Base-by-base conservation (phyloP, 169 alveolate genomes). In the Eimeria sp. region DNA sequence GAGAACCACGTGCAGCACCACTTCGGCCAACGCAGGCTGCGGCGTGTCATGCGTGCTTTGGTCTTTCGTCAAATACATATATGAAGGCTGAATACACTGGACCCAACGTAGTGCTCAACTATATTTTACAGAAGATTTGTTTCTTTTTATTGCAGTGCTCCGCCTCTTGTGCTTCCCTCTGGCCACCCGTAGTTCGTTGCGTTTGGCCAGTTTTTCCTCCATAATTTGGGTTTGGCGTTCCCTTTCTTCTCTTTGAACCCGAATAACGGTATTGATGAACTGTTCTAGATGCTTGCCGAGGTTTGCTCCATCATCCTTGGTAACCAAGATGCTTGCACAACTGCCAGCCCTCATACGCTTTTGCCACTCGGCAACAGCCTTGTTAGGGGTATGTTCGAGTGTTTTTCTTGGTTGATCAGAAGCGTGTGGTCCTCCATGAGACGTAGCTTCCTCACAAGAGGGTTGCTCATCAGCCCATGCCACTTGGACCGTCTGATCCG, bases 351-450 rank as follows among this genome's bases (percentile, higher is more conserved):
- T 57, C 43, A 86, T 86, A 10, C 93, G 93, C 6, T 22, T 57
- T 49, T 86, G 93, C 93, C 93, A 86, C 61, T 57, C 93, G 13
- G 93, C 93, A 7, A 86, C 93, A 18, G n/a, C 51, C 80, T 9
- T 70, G 80, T 49, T 70, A 70, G 80, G n/a, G 4, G 80, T 49
- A 70, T 70, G 27, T 3, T 70, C 80, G 34, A 70, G n/a, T 22
- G 80, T 70, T 4, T 30, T 70, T 9, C 80, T 34, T 4, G 80
- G 1, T 70, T 70, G 47, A 70, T 70, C 47, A 70, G 47, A 9
- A 6, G 80, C 27, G 2, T 70, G 47, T 3, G 25, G 51, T 70
- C 4, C 49, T 34, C 49, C 51, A 34, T 34, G 51, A 11, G 25
- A 13, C 51, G 80, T 27, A 30, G 49, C 20, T 70, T 70, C 80